Conservation (phyloP, 225 moss, liverwort and hornwort species). For the Pseudisothecium myosuroides region DNA sequence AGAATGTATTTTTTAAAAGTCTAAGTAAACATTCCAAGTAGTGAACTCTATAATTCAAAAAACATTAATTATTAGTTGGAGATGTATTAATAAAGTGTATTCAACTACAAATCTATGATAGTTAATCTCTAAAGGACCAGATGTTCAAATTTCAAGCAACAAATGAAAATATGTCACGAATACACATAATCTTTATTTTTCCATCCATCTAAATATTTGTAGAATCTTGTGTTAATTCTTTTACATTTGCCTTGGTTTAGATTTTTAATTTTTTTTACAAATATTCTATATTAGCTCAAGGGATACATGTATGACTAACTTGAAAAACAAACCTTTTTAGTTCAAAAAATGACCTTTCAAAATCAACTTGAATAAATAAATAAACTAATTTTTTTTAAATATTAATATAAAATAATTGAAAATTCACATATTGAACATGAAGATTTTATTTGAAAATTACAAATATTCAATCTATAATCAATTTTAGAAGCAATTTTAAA, state of each 20-base stretch:
- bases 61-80: not conserved
- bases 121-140: not conserved
- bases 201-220: not conserved
- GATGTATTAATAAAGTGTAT: not conserved
- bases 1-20: not conserved
- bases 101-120: not conserved
- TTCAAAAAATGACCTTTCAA: not conserved
- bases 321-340: not conserved
- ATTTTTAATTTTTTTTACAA: not conserved
- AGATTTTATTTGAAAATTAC: not conserved
- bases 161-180: rapidly evolving
- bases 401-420: not conserved
- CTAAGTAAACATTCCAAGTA: not conserved
- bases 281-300: too few relatives aligned
- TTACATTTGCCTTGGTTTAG: not conserved
- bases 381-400: not conserved
- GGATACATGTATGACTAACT: rapidly evolving
- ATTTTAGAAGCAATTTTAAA: not conserved
- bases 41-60: not conserved
- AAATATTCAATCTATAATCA: too few relatives aligned
- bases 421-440: not conserved
- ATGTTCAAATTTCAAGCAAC: not conserved
- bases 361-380: not conserved
- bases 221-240: not conserved
- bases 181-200: not conserved